Base-by-base conservation (phyloP, 179 eudicot species). In the Silene vulgaris region DNA sequence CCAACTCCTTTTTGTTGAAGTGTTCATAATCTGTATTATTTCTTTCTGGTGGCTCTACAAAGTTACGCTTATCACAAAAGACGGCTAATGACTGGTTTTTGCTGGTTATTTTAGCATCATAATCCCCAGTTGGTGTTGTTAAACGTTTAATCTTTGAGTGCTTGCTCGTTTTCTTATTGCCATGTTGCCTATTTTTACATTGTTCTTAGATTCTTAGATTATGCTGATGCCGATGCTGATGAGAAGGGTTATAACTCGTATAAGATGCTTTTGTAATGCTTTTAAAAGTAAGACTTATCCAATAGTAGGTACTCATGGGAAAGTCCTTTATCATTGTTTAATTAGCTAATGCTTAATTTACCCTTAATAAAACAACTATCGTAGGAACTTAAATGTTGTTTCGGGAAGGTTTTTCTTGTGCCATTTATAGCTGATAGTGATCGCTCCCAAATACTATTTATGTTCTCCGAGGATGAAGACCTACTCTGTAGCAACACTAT, bases 391-490 rank as follows among this genome's bases (percentile, higher is more conserved):
- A 43, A 32, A 65, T 69, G 74, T 63, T 52, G 75, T 70, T 21
- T 70, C 43, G 48, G 62, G 75, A 26, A 35, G 14, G 20, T 19
- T 54, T 64, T 64, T 26, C 65, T 80, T 65, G 40, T 80, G 69
- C 79, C 65, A 80, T 75, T 63, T 71, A 75, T 80, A 80, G 79
- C 73, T 71, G 28, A 14, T 65, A 14, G n/a, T 75, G 7, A 37
- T 69, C 66, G 19, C 32, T 62, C 2, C 63, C 19, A 13, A 69
- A 13, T 71, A 56, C 66, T 62, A 62, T 75, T 71, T 71, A 80
- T 71, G 76, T 80, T 57, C 70, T 71, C 75, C 26, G 71, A 0
- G 65, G 37, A 80, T 80, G 82, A 75, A 71, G 45, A 65, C 75
- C 17, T 61, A 76, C 50, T 69, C 50, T 43, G 50, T 43, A 43